These are phyloP conservation scores for Helotiales sp. DNA, from an alignment of 2,329 filamentous ascomycete genomes.

Conservation along the genomic window DNA sequence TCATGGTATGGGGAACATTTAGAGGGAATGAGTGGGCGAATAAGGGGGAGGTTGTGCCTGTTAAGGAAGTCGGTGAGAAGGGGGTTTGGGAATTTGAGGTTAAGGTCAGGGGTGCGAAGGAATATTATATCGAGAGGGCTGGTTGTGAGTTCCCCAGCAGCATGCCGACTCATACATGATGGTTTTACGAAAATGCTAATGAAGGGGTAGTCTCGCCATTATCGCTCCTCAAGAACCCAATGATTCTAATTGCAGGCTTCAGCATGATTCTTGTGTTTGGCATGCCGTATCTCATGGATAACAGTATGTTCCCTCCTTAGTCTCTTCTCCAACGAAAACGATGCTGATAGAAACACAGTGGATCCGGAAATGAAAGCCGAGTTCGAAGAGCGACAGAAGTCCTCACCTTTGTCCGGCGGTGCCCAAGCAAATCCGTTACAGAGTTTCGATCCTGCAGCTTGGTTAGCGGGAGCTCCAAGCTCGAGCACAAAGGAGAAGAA, in stretches of 20 bases:
- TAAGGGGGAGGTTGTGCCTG: constrained; percentile 63
- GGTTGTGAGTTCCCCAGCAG: constrained; percentile 60
- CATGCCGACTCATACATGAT: neutral
- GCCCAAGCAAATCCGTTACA: constrained; percentile 49
- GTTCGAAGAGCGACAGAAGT: constrained; percentile 86
- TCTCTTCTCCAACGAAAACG: neutral
- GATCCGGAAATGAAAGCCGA: constrained; percentile 94
- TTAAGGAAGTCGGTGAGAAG: constrained; percentile 37
- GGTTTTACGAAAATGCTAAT: neutral
- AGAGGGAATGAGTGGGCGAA: constrained; percentile 89
- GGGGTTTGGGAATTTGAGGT: constrained; percentile 38
- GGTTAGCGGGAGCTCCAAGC: constrained; percentile 56
- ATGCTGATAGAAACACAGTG: constrained; percentile 56
- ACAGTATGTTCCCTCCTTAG: constrained; percentile 69
- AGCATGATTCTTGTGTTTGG: constrained; percentile 83
- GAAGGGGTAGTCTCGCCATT: constrained; percentile 70
- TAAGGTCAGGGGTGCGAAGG: constrained; percentile 59
- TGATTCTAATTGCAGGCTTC: constrained; percentile 89
- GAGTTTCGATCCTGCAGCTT: constrained; percentile 68
- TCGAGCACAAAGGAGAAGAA: constrained; percentile 24
- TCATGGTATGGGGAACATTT: constrained; percentile 80
- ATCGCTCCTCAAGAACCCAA: constrained; percentile 85
- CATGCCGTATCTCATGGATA: constrained; percentile 94
- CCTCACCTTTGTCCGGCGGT: constrained; percentile 63
- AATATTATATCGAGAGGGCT: constrained; percentile 74